Evolutionary conservation across 768 basidiomycete species (phyloP).

Genomic region (Leccinellum luteum): DNA sequence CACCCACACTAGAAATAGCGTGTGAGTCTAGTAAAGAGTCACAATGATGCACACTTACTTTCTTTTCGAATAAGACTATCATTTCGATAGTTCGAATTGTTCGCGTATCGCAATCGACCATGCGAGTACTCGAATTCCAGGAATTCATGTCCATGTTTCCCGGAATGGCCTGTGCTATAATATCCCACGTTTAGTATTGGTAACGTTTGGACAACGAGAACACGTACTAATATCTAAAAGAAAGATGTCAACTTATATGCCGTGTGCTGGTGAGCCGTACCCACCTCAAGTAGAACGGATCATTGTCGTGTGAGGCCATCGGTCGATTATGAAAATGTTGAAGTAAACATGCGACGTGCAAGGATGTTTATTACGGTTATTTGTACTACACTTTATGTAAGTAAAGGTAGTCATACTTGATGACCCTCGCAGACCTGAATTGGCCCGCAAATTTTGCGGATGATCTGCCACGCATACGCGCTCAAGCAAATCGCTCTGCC

Average conservation of each 20-base stretch:
- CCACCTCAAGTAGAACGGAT: slow-evolving; percentile 80
- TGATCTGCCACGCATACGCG: no score
- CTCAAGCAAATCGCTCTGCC: no score
- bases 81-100: slow-evolving; percentile 99
- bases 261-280: slow-evolving; percentile 7
- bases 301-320: slow-evolving; percentile 48
- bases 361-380: no score
- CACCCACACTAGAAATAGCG: slow-evolving; percentile 74
- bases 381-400: no score
- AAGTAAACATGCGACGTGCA: not conserved
- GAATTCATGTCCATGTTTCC: slow-evolving; percentile 97
- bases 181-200: no score
- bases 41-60: slow-evolving; percentile 53
- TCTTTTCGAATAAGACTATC: slow-evolving; percentile 98
- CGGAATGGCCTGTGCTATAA: slow-evolving; percentile 86
- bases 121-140: slow-evolving; percentile 98
- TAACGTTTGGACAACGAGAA: not conserved
- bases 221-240: slow-evolving; percentile 53
- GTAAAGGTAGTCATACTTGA: no score
- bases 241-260: slow-evolving; percentile 14
- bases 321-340: slow-evolving; percentile 5
- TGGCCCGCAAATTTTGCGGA: no score
- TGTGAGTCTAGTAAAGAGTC: not conserved
- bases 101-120: slow-evolving; percentile 94
- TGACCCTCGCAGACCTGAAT: no score